Percentiles rank a stretch among this genome's conserved stretches.
phyloP scores from a whole-genome alignment of 1,139 yeast species.

The Protomyces pachydermus region DNA sequence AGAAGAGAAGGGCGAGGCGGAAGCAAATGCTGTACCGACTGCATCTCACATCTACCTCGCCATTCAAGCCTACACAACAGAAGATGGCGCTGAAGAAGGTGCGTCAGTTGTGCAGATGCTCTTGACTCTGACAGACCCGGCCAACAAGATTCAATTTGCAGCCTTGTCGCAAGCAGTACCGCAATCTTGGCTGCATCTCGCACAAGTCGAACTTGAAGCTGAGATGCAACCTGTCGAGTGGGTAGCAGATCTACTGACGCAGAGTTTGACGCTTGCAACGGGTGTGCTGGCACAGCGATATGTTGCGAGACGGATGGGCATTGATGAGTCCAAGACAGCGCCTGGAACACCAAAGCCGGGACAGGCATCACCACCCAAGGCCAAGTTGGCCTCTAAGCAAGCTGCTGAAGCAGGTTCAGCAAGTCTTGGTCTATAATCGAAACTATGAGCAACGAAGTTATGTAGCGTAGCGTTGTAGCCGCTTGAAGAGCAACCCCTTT shows the following conservation, averaged over 20 bases:
- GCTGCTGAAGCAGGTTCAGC: not conserved
- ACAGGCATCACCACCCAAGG: not conserved
- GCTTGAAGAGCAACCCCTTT: not conserved
- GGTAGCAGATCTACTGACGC: constrained; percentile 90
- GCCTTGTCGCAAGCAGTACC: constrained; percentile 90
- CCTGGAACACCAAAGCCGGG: not conserved
- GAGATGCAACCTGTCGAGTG: constrained; percentile 70
- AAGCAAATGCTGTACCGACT: constrained; percentile 10
- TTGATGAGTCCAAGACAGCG: constrained; percentile 6
- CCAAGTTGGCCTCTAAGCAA: not conserved
- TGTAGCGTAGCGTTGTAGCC: no score
- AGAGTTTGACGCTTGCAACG: constrained; percentile 70
- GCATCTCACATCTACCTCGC: not conserved
- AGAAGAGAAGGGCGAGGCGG: not conserved
- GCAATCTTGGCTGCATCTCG: constrained; percentile 80
- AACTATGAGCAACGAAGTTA: not conserved
- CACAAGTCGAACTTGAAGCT: constrained; percentile 43
- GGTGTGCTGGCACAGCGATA: constrained; percentile 88
- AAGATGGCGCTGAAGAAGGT: constrained; percentile 35
- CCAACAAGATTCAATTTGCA: constrained; percentile 66
- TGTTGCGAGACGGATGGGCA: constrained; percentile 86
- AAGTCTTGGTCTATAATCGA: not conserved
- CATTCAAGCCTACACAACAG: not conserved
- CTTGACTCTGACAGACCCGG: constrained; percentile 66
- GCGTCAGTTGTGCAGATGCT: constrained; percentile 47